Conservation (phyloP, 1,139 yeast genomes). For the Casaregolazyma lundiana region DNA sequence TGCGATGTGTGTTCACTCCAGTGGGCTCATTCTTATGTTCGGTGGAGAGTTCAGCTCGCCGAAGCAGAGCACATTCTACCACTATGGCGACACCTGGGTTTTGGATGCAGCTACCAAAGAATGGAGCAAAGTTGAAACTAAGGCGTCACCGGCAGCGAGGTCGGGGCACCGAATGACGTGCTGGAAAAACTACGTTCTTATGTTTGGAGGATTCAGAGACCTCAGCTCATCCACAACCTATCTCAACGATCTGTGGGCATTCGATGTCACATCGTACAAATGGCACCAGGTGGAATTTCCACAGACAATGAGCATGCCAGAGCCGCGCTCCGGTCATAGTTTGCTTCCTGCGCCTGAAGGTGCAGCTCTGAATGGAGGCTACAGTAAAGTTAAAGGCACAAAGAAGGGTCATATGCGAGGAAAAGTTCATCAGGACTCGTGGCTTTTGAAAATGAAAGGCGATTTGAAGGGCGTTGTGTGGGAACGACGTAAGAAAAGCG, state of each 20-base stretch:
- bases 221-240: constrained; percentile 80
- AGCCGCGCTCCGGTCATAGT: constrained; percentile 91
- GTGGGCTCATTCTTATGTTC: constrained; percentile 77
- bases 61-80: constrained; percentile 91
- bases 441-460: constrained; percentile 83
- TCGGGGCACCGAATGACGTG: constrained; percentile 88
- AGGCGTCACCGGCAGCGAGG: constrained; percentile 75
- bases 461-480: constrained; percentile 78
- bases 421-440: constrained; percentile 80
- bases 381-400: constrained; percentile 79
- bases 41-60: constrained; percentile 98
- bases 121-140: constrained; percentile 82
- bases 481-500: constrained; percentile 87
- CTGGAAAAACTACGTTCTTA: constrained; percentile 84
- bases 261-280: constrained; percentile 81
- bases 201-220: constrained; percentile 93
- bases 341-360: constrained; percentile 80
- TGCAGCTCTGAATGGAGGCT: constrained; percentile 87
- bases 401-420: constrained; percentile 88
- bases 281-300: constrained; percentile 93
- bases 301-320: constrained; percentile 74
- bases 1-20: constrained; percentile 89
- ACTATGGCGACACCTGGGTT: constrained; percentile 94
- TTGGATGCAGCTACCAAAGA: constrained; percentile 78
- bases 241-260: constrained; percentile 83